Base-by-base conservation (phyloP, 371 early-diverging fungal species). In the Coemansia sp. region DNA sequence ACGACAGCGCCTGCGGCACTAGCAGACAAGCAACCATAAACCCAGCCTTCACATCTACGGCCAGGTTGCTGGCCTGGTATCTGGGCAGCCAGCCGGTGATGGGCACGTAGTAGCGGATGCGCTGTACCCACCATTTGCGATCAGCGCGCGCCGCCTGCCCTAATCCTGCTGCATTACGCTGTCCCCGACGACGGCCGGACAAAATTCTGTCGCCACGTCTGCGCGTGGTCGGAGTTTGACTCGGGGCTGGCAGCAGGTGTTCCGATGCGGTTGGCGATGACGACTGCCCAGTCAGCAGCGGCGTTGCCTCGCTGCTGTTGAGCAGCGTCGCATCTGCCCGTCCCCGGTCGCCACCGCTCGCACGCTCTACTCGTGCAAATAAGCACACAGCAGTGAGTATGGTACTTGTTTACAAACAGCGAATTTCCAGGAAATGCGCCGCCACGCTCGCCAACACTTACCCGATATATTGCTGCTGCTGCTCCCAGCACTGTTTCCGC, bases 91-190 rank as follows among this genome's bases (percentile, higher is more conserved):
- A 96, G 34, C 89, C 84, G 36, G 92, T 76, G 16, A 93, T 86
- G 6, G 96, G 96, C 36, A 96, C 85, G 75, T 95, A 96, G 80
- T 94, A 94, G 52, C 85, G 87, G 31, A 90, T 66, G n/a, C 94
- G 82, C 5, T 83, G 79, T 40, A 30, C 11, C 69, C 76, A 75
- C 64, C 64, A 77, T 11, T 33, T 57, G 48, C 42, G 39, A 26
- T 57, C 56, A n/a, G 57, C 41, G n/a, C 45, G 26, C n/a, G 31
- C 16, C 16, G 39, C 48, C 4, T 55, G 72, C 6, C 20, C 14
- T 14, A 59, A 39, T 56, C 49, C 47, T 41, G 71, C 57, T 55
- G 51, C 10, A 2, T 14, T n/a, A 33, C 7, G 63, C 12, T 48
- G 57, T 36, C 61, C 58, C 50, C 52, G 48, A 42, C 39, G 63